Conservation (phyloP, 2,329 filamentous ascomycete genomes). For the Chaetomiaceae sp. region DNA sequence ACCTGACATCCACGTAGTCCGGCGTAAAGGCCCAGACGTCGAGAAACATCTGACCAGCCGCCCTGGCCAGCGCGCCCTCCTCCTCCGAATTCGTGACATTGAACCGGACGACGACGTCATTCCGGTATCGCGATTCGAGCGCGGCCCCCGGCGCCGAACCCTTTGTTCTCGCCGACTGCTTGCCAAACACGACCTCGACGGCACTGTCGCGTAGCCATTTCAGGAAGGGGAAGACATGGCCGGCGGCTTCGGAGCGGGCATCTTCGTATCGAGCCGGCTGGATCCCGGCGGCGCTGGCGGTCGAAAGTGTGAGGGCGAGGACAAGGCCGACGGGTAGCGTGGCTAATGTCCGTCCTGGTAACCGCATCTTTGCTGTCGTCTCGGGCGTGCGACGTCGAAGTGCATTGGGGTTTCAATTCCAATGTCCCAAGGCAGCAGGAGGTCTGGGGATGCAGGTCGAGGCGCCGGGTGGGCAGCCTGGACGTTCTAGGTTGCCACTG, state of each 20-base stretch:
- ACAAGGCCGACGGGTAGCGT: slow-evolving; percentile 16
- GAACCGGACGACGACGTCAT: slow-evolving; percentile 87
- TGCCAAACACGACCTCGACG: slow-evolving; percentile 48
- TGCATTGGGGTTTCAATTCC: slow-evolving; percentile 2
- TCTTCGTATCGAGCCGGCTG: slow-evolving; percentile 16
- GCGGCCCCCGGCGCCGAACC: slow-evolving; percentile 28
- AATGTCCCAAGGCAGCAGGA: not conserved
- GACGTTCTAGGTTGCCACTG: too few species aligned
- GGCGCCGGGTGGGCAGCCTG: too few species aligned
- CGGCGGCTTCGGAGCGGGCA: slow-evolving; percentile 11
- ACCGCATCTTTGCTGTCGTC: slow-evolving; percentile 23
- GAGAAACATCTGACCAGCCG: slow-evolving; percentile 69
- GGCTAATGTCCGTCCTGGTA: slow-evolving; percentile 7
- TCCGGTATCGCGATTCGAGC: slow-evolving; percentile 52
- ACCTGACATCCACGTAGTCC: slow-evolving; percentile 77
- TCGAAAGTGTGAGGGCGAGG: slow-evolving; percentile 12
- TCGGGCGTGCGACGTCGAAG: slow-evolving; percentile 1
- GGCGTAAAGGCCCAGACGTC: slow-evolving; percentile 86
- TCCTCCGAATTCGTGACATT: slow-evolving; percentile 66
- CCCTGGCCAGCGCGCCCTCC: slow-evolving; percentile 65
- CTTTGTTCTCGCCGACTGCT: slow-evolving; percentile 33
- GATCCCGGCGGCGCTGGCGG: slow-evolving; percentile 15
- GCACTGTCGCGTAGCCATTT: slow-evolving; percentile 47
- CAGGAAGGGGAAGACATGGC: slow-evolving; percentile 42
- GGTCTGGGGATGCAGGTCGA: not conserved